phyloP scores from a whole-genome alignment of 495 filamentous ascomycete genomes.

The Aspergillus heteromorphus region DNA sequence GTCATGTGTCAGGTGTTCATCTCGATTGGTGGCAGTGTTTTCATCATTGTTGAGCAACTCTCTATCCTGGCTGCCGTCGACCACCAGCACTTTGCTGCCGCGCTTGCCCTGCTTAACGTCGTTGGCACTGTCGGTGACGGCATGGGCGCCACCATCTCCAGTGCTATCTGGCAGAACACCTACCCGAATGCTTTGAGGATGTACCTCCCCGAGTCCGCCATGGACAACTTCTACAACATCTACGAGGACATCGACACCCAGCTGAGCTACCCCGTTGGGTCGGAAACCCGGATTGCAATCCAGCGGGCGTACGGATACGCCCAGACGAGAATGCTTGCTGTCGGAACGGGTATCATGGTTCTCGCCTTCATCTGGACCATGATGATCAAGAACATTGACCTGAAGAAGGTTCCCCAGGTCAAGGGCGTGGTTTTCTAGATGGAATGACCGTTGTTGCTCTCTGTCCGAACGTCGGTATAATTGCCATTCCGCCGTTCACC shows the following conservation, averaged over 20 bases:
- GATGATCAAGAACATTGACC: conserved; percentile 50
- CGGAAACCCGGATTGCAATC: conserved; percentile 47
- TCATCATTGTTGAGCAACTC: conserved; percentile 60
- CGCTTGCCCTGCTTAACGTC: conserved; percentile 58
- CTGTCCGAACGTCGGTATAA: no score
- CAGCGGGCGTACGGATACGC: conserved; percentile 49
- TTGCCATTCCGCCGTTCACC: no score
- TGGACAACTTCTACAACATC: conserved; percentile 39
- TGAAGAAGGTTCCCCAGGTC: conserved; percentile 44
- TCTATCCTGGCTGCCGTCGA: conserved; percentile 59
- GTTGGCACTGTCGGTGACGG: conserved; percentile 60
- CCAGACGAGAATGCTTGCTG: conserved; percentile 51
- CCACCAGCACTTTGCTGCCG: conserved; percentile 61
- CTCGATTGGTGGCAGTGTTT: conserved; percentile 51
- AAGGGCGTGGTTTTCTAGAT: conserved; percentile 24
- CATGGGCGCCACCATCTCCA: conserved; percentile 56
- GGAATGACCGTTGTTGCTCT: no score
- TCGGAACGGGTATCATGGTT: conserved; percentile 37
- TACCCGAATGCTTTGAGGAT: conserved; percentile 48
- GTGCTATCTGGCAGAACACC: conserved; percentile 61
- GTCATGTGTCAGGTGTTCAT: conserved; percentile 72
- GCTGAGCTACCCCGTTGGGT: conserved; percentile 47
- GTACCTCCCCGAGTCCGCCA: conserved; percentile 47
- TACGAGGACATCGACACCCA: conserved; percentile 47
- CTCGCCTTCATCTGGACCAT: conserved; percentile 38